A percentile compares a stretch with the other conserved stretches of the same genome.
These are phyloP conservation scores for Hypoxylon lenormandii DNA, from an alignment of 495 filamentous ascomycete genomes.

Conservation along the genomic window DNA sequence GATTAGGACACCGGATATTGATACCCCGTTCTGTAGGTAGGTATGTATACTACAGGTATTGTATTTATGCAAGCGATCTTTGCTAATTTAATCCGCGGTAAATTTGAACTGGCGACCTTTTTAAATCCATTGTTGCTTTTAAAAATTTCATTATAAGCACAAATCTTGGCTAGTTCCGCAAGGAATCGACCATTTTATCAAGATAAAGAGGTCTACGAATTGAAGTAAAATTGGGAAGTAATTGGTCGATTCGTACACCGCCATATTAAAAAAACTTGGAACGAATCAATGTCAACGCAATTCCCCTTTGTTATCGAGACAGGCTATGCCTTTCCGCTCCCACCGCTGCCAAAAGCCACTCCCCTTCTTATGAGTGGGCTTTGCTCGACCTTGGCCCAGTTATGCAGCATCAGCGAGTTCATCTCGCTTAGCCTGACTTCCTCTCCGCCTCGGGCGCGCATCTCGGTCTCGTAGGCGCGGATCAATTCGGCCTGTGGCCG, in stretches of 20 bases:
- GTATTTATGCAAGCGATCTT: constrained; percentile 10
- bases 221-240: no score
- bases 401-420: constrained; percentile 60
- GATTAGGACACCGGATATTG: constrained; percentile 25
- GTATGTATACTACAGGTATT: constrained; percentile 12
- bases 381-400: constrained; percentile 57
- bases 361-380: constrained; percentile 47
- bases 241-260: neutral
- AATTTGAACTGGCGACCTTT: neutral
- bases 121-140: no score
- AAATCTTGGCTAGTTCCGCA: no score
- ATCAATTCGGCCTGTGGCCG: constrained; percentile 47
- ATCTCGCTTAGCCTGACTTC: constrained; percentile 58
- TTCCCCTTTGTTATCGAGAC: neutral
- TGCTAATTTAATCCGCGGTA: neutral
- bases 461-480: constrained; percentile 60
- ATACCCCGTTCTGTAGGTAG: constrained; percentile 35
- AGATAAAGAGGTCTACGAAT: no score
- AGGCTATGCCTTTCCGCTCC: neutral
- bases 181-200: no score
- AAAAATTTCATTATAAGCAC: no score
- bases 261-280: neutral
- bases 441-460: constrained; percentile 61
- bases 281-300: neutral
- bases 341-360: constrained; percentile 29